Evolutionary conservation across 768 basidiomycete genomes (phyloP), one percentile per base, ranked within the genome.

Genomic region (Cytidiella melzeri): DNA sequence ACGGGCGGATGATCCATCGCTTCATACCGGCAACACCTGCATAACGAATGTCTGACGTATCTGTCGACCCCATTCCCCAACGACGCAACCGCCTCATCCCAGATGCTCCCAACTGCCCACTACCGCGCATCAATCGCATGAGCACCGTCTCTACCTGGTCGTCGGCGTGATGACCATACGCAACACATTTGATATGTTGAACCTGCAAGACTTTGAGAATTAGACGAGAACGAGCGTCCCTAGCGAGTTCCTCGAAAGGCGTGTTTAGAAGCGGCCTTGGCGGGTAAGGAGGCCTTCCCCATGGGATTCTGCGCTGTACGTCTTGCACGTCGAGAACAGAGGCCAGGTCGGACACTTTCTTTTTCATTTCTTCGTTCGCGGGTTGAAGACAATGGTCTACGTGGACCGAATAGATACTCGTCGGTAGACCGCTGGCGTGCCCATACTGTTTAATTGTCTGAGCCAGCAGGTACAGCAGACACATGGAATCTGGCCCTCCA

Each of bases 71-170:
- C 90, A 92, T 92, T 1, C 90, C 90, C 81, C 81, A 89, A 40
- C 87, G 73, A 10, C 90, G 75, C 41, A 72, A 68, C 1, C 67
- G 68, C 36, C 75, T 72, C 84, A 92, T 92, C 3, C 84, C 89
- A 10, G 75, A 75, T 1, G 81, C 75, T 0, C 84, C 85, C 13
- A 76, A 47, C 38, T 66, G 60, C 2, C 77, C 72, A 4, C 81
- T 82, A 0, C 83, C 81, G 52, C 65, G 73, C 4, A 77, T 72
- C 13, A 84, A 61, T 4, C 90, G 79, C 73, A 90, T 80, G 45
- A 92, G 66, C 25, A 80, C 73, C 0, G 90, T 92, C 62, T 92
- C 90, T 9, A 91, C 75, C 61, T 92, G 87, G 60, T 92, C 90
- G 59, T 92, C 87, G 3, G 75, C 75, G 59, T 92, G 90, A 56